These are phyloP conservation scores for Xylariaceae sp. DNA, from an alignment of 2,329 filamentous ascomycete species.

Conservation along the genomic window DNA sequence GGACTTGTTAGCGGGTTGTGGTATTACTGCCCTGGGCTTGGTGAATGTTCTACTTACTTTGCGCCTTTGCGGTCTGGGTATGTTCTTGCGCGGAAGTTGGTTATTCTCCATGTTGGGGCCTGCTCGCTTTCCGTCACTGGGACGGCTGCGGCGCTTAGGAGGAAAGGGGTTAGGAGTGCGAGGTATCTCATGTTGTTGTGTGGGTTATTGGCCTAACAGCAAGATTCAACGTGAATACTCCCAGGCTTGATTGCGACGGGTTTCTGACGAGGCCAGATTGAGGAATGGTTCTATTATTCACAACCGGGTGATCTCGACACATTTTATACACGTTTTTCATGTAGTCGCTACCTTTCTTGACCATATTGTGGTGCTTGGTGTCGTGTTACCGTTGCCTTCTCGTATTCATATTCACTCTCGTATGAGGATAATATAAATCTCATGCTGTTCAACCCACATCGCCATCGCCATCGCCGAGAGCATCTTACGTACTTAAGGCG, in stretches of 20 bases:
- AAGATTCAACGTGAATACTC: too few species aligned
- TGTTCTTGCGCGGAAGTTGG: slow-evolving; percentile 24
- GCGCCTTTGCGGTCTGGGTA: slow-evolving; percentile 20
- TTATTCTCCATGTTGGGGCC: slow-evolving; percentile 19
- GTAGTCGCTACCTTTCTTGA: background rate
- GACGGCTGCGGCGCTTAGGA: slow-evolving; percentile 22
- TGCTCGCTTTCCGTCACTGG: slow-evolving; percentile 19
- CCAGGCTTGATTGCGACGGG: background rate
- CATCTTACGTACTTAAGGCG: too few species aligned
- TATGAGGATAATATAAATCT: background rate
- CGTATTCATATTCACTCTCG: background rate
- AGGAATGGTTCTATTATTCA: background rate
- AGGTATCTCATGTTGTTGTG: slow-evolving; percentile 23
- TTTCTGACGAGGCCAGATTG: background rate
- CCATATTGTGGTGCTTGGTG: background rate
- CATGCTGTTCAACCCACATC: background rate
- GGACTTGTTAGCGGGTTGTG: background rate
- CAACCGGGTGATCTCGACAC: background rate
- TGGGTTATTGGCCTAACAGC: too few species aligned
- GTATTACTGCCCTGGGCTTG: too few species aligned
- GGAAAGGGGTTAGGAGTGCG: slow-evolving; percentile 20
- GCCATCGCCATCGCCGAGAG: background rate
- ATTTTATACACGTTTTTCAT: background rate
- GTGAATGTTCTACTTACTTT: too few species aligned
- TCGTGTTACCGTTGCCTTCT: background rate